Evolutionary conservation across 2,329 filamentous ascomycete genomes (phyloP), one percentile per base, ranked within the genome.

Genomic region (Plenodomus tracheiphilus): DNA sequence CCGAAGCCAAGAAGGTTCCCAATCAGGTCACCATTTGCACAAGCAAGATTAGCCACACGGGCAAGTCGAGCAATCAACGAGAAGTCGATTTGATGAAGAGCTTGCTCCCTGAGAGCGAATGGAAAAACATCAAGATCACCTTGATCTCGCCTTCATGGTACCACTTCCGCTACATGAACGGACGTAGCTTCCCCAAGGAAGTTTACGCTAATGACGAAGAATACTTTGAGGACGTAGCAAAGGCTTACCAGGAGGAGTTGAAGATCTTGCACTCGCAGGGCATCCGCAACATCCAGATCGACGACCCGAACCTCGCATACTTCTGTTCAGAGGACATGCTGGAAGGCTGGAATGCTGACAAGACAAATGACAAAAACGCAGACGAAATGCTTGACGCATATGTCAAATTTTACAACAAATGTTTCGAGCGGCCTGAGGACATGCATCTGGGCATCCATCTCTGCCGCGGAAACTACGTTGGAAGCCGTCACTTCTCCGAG

Each of bases 381-480:
- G 86, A 89, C 40, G 84, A 86, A 58, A 83, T 90, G 38, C 81
- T 92, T 18, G 85, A 89, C 59, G 82, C 85, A 21, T 92, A 92
- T 73, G 87, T 92, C 69, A 78, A 81, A 53, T 82, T 89, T 57
- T 91, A 91, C 78, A 91, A 91, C 69, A 85, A 88, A 70, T 83
- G 80, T 62, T 79, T 89, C 64, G 75, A 69, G 61, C 75, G 83
- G 0, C 86, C 87, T 0, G 69, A 77, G 2, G 87, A 91, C 65
- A 82, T 91, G 78, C 87, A 91, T 71, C 80, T 89, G 2, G 88
- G 88, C 39, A 85, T 92, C 15, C 89, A 92, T 66, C 77, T 91
- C 43, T 91, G 88, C 79, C 66, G 76, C 45, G 75, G 76, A 11
- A 79, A 79, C 60, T 79, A 77, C 48, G 69, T 78, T 22, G 74